Percentiles rank a stretch among this genome's conserved stretches.
These are phyloP conservation scores for Cercis canadensis DNA, from an alignment of 306 rosid genomes.

Conservation along the genomic window DNA sequence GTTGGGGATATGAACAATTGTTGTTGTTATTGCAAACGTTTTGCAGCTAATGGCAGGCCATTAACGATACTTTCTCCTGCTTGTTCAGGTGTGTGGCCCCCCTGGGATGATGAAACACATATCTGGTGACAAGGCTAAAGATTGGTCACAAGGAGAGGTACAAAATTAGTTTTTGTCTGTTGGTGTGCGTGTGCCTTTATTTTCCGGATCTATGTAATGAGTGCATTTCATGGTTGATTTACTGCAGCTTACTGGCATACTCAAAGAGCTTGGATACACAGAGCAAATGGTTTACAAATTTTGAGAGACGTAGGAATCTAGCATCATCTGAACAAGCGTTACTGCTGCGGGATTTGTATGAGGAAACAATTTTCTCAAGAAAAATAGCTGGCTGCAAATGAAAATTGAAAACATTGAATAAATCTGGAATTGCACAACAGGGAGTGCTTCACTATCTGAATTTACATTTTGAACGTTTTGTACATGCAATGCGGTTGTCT, in stretches of 20 bases:
- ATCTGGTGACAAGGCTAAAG: conserved; percentile 93
- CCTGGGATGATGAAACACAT: conserved; percentile 92
- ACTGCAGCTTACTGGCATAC: conserved; percentile 81
- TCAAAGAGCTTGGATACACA: conserved; percentile 84
- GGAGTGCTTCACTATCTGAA: background rate
- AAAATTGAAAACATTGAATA: conserved; percentile 38
- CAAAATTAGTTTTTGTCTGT: too few species aligned
- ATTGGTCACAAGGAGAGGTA: conserved; percentile 97
- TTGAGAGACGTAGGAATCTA: conserved; percentile 44
- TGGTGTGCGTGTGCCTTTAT: conserved; percentile 4
- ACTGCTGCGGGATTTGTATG: conserved; percentile 18
- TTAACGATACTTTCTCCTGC: conserved; percentile 23
- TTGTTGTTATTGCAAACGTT: too few species aligned
- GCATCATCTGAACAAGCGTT: conserved; percentile 35
- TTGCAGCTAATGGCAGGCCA: too few species aligned
- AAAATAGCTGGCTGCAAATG: conserved; percentile 31
- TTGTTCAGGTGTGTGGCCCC: conserved; percentile 91
- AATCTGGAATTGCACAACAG: conserved; percentile 35
- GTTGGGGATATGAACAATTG: conserved; percentile 7
- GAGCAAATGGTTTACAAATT: conserved; percentile 98
- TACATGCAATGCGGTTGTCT: too few species aligned
- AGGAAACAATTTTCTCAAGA: conserved; percentile 41
- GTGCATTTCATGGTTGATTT: conserved; percentile 34
- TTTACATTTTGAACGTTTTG: conserved; percentile 32
- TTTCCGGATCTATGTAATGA: conserved; percentile 9